Base-by-base conservation (phyloP, 345 rosid genomes). In the Murraya koenigii region DNA sequence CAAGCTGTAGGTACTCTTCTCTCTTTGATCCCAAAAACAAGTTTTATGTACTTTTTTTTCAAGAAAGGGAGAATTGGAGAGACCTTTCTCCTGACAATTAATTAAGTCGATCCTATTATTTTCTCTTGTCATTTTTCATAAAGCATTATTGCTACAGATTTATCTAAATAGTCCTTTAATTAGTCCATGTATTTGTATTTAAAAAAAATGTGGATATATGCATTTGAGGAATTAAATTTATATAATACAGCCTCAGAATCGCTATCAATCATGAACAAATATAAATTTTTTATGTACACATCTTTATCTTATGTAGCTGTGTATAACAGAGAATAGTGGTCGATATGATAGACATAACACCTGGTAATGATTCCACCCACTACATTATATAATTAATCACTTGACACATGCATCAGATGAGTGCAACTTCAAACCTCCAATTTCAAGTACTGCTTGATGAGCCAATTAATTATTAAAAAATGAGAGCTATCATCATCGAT, bases 21-120 rank as follows among this genome's bases (percentile, higher is more conserved):
- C 69, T 65, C 69, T 35, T 65, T 65, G 47, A 65, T 65, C 69
- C 47, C 69, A 10, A 36, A 63, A 65, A 35, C n/a, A 65, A 65
- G 44, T 65, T 9, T n/a, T n/a, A 58, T 23, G 36, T 38, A 35
- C 9, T 1, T 17, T 14, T 28, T n/a, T n/a, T n/a, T n/a, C n/a
- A 7, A 33, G 3, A 33, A 65, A 36, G 9, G 69, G 69, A 35
- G 28, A 65, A 65, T 65, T 11, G 26, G 8, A 19, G 25, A 65
- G 69, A 35, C 28, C 15, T 35, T 35, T 65, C 36, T 20, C 26
- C 36, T 58, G 22, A 63, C n/a, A 63, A 63, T 63, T 62, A 62
- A 60, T 26, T 15, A 62, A 62, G 35, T 30, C 30, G 3, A 14
- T 62, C n/a, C 3, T 0, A 28, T 52, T 17, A 52, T 52, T 52